Percentiles rank a stretch among this genome's conserved stretches.
phyloP scores from a whole-genome alignment of 768 basidiomycete genomes.

The Podaxis sp. region DNA sequence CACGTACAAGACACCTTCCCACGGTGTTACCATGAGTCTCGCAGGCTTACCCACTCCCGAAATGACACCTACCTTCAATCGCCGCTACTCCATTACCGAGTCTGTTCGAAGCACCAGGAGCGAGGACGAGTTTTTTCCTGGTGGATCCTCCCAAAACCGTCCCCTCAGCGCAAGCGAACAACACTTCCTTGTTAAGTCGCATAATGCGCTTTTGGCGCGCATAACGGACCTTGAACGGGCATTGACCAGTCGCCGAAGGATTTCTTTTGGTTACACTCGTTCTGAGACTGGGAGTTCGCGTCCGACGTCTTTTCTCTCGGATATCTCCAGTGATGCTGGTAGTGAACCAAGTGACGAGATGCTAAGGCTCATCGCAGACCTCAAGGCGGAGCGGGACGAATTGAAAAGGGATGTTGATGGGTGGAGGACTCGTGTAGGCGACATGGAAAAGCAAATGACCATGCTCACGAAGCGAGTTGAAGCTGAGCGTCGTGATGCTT shows the following conservation, averaged over 20 bases:
- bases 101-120: conserved; percentile 30
- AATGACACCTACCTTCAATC: conserved; percentile 59
- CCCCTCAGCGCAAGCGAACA: conserved; percentile 75
- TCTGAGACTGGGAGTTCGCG: conserved; percentile 42
- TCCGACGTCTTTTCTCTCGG: conserved; percentile 52
- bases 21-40: conserved; percentile 31
- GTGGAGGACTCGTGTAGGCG: conserved; percentile 76
- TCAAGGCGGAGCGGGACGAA: conserved; percentile 88
- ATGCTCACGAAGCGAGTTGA: conserved; percentile 71
- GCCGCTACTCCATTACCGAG: conserved; percentile 32
- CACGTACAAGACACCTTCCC: conserved; percentile 63
- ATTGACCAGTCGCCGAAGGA: conserved; percentile 44
- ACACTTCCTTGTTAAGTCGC: conserved; percentile 84
- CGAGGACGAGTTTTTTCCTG: conserved; percentile 46
- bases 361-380: conserved; percentile 69
- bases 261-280: conserved; percentile 32
- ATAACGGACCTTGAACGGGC: conserved; percentile 81
- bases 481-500: conserved; percentile 77
- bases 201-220: conserved; percentile 78
- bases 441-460: conserved; percentile 69
- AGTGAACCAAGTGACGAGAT: conserved; percentile 75
- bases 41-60: conserved; percentile 70
- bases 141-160: conserved; percentile 37
- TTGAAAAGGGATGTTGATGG: conserved; percentile 86
- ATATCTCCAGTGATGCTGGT: conserved; percentile 35